Base-by-base conservation (phyloP, 441 rosid species). In the Erodium chrysanthum region DNA sequence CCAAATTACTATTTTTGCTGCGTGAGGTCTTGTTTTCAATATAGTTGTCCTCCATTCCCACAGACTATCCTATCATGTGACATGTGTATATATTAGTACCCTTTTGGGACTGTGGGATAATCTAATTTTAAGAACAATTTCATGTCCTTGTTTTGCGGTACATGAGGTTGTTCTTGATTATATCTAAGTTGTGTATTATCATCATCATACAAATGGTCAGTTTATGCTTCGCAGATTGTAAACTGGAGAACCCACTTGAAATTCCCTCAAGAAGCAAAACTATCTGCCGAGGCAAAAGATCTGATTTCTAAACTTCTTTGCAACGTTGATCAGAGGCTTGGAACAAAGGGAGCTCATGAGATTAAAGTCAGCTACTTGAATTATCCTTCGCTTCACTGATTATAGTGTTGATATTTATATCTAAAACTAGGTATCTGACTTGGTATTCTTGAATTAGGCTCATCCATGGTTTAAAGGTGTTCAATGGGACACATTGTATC, bases 401-500 rank as follows among this genome's bases (percentile, higher is more conserved):
- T 11, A 17, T 4, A 14, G 7, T 23, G 29, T 23, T 22, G 37
- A 64, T 40, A 10, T 59, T 37, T 20, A 12, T 46, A 37, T 17
- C 37, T 33, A 2, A 0, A 44, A 15, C 21, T 25, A 7, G 64
- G 29, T 42, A 8, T 14, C 68, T 33, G 15, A 64, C 7, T 52
- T 11, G 65, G 62, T 21, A 48, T 17, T 15, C 65, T 74, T 65
- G 33, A 52, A 8, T 68, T 70, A 79, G 87, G 82, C 79, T 63
- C 89, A 83, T 76, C 81, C 87, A 65, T 85, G 89, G 89, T 80
- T 85, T 75, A 82, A 73, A 68, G 84, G 78, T 65, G 72, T 81
- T 21, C 75, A 85, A 33, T 85, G 89, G 87, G 82, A 80, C 54
- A 76, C 73, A 59, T 72, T 85, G 27, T 85, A 81, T 15, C 85